Evolutionary conservation across 108 stramenopile genomes (phyloP).

Genomic region (Cyclostephanos tholiformis): DNA sequence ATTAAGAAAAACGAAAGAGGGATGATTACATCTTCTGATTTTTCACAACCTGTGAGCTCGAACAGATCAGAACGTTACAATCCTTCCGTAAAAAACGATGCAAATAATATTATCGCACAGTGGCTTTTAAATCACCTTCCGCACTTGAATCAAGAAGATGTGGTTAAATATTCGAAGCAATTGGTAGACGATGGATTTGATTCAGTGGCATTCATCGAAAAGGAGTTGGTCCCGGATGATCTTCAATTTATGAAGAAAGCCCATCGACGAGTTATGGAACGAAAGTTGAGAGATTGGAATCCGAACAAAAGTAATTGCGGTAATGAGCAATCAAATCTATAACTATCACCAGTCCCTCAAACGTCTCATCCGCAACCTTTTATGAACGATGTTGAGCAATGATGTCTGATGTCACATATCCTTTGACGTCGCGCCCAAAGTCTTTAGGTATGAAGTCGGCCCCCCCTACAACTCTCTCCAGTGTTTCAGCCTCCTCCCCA

Average conservation of each 20-base stretch:
- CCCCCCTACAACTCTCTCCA: conserved; percentile 39
- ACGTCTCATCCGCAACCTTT: background rate
- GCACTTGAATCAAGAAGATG: conserved; percentile 44
- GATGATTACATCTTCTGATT: background rate
- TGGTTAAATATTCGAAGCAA: conserved; percentile 18
- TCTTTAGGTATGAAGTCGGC: conserved; percentile 33
- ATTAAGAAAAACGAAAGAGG: conserved; percentile 3
- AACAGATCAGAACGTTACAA: background rate
- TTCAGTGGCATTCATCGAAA: conserved; percentile 44
- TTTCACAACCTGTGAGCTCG: background rate
- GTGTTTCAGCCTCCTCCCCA: conserved; percentile 30
- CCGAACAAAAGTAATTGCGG: background rate
- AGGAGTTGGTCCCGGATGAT: conserved; percentile 46
- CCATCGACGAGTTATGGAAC: conserved; percentile 43
- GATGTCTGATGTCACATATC: conserved; percentile 27
- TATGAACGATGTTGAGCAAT: conserved; percentile 21
- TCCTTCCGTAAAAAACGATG: background rate
- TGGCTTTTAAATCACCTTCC: conserved; percentile 47
- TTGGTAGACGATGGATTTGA: conserved; percentile 51
- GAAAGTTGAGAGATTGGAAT: conserved; percentile 22
- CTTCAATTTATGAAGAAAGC: conserved; percentile 50
- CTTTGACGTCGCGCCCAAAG: conserved; percentile 27
- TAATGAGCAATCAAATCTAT: background rate
- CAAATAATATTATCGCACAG: conserved; percentile 3
- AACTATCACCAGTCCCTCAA: background rate